phyloP scores from a whole-genome alignment of 306 rosid genomes.

The Lathyrus sativus region DNA sequence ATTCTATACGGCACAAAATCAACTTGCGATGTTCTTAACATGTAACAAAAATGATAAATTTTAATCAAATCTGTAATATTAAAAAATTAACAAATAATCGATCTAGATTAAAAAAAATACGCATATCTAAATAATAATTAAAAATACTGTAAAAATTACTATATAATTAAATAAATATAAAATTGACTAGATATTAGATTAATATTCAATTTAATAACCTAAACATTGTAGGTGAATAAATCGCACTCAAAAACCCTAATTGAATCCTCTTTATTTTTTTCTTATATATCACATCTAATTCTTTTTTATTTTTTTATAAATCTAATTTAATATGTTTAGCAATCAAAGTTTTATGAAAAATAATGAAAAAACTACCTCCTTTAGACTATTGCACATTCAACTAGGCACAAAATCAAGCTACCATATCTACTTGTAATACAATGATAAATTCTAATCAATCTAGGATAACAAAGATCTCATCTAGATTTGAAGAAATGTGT shows the following conservation, averaged over 20 bases:
- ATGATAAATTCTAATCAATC: not conserved
- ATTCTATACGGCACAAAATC: not conserved
- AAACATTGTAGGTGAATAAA: constrained; percentile 28
- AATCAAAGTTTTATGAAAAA: not conserved
- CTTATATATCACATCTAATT: too few species aligned
- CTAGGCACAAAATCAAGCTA: not conserved
- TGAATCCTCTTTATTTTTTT: not conserved
- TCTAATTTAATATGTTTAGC: too few species aligned
- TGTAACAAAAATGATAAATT: not conserved
- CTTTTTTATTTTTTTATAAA: too few species aligned
- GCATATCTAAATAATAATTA: too few species aligned
- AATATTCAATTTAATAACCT: constrained; percentile 10
- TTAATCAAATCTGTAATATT: not conserved
- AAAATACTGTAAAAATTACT: too few species aligned
- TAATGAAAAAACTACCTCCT: not conserved
- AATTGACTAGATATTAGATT: too few species aligned
- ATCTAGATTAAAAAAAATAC: constrained; percentile 7
- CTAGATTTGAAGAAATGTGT: not conserved
- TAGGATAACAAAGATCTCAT: constrained; percentile 42
- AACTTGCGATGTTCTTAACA: too few species aligned
- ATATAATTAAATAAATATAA: too few species aligned
- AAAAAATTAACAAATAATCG: constrained; percentile 31
- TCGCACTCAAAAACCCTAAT: too few species aligned
- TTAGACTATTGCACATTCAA: not conserved
- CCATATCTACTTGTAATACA: not conserved